A percentile compares a stretch with the other conserved stretches of the same genome.
Conservation (phyloP, 2,329 filamentous ascomycete species). For the Pyricularia sp. region DNA sequence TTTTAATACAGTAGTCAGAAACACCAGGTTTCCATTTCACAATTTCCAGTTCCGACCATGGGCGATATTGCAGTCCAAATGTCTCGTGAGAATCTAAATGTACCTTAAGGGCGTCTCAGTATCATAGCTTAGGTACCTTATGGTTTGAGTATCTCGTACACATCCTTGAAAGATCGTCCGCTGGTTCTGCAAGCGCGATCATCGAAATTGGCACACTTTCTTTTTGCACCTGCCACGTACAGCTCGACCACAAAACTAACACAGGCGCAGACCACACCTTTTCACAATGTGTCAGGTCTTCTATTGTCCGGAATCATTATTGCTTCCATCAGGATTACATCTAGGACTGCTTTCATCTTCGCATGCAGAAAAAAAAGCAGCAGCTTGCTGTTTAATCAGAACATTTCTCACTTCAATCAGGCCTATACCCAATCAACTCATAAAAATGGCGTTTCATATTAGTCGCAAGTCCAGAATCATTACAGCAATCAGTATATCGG, state of each 20-base stretch:
- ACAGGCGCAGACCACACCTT: neutral
- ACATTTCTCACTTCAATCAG: neutral
- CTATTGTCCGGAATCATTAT: neutral
- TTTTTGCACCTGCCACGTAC: neutral
- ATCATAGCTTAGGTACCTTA: neutral
- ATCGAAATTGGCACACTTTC: neutral
- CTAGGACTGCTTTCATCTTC: neutral
- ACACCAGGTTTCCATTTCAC: neutral
- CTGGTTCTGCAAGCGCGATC: neutral
- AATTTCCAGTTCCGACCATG: neutral
- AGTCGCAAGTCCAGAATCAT: slow-evolving; percentile 32
- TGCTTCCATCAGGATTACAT: neutral
- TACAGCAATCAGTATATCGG: slow-evolving; percentile 34
- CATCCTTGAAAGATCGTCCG: neutral
- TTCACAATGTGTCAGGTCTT: neutral
- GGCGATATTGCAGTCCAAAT: neutral
- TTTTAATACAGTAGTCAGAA: neutral
- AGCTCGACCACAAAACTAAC: neutral
- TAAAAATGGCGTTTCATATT: slow-evolving; percentile 22
- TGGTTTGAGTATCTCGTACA: neutral
- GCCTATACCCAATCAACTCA: neutral
- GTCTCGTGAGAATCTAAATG: neutral
- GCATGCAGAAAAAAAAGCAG: neutral
- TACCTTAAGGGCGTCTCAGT: too few relatives aligned
- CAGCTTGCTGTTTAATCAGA: neutral